These are phyloP conservation scores for Fusarium sp. DNA, from an alignment of 2,329 filamentous ascomycete genomes.

Conservation along the genomic window DNA sequence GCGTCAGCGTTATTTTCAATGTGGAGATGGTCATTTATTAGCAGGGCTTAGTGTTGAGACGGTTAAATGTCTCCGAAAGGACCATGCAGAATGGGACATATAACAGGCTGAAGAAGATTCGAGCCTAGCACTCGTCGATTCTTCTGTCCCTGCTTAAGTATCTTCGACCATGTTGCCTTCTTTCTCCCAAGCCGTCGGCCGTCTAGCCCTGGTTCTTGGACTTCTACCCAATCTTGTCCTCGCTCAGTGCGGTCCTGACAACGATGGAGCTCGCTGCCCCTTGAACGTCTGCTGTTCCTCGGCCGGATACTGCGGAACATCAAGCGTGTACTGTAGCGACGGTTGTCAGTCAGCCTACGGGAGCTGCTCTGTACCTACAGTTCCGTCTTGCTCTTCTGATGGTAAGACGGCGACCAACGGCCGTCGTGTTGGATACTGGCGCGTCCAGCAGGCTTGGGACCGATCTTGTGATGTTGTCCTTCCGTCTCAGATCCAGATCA, in stretches of 20 bases:
- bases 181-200: not conserved
- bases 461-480: not conserved
- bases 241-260: not conserved
- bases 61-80: not conserved
- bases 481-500: not conserved
- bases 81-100: not conserved
- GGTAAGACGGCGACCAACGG: not conserved
- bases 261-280: not conserved
- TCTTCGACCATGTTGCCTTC: not conserved
- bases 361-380: not conserved
- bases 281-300: not conserved
- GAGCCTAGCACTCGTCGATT: not conserved
- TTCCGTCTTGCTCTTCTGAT: not conserved
- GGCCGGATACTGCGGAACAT: not conserved
- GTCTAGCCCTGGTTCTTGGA: not conserved
- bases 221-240: not conserved
- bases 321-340: accelerated
- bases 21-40: not conserved
- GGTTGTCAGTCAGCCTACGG: accelerated
- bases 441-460: not conserved
- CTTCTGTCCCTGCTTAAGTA: not conserved
- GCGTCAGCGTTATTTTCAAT: not conserved
- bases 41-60: not conserved
- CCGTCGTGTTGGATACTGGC: not conserved
- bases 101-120: not conserved